phyloP scores from a whole-genome alignment of 306 rosid genomes.

The Pueraria montana region DNA sequence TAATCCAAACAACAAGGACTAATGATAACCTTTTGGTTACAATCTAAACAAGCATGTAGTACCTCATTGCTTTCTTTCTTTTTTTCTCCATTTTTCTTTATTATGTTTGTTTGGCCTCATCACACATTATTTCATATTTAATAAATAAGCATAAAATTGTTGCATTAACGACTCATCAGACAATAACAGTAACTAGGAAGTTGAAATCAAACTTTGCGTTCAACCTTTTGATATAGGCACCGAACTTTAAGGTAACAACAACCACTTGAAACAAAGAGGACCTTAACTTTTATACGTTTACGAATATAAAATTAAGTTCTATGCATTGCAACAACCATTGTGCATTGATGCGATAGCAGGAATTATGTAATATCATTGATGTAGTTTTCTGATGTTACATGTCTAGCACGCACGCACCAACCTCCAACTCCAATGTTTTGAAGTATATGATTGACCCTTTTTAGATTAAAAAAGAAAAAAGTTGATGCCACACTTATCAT shows the following conservation, averaged over 20 bases:
- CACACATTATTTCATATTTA: background rate
- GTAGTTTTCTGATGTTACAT: slow-evolving; percentile 1
- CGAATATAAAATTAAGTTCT: background rate
- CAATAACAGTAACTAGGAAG: background rate
- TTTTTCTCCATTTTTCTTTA: background rate
- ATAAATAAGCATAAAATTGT: background rate
- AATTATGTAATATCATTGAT: slow-evolving; percentile 19
- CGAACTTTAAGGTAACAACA: background rate
- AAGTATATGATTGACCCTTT: background rate
- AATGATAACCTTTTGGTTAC: background rate
- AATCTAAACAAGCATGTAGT: background rate
- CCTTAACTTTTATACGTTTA: background rate
- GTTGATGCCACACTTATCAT: background rate
- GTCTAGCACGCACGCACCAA: slow-evolving; percentile 9
- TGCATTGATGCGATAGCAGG: background rate
- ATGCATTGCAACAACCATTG: background rate
- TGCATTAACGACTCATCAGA: background rate
- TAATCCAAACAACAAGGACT: background rate
- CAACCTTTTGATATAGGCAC: background rate
- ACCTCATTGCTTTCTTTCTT: background rate
- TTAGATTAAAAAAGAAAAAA: background rate
- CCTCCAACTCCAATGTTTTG: background rate
- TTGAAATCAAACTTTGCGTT: background rate
- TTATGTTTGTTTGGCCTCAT: background rate
- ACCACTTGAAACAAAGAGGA: background rate